These are phyloP conservation scores for Thuja plicata DNA, from an alignment of 83 land plant genomes.

Conservation along the genomic window DNA sequence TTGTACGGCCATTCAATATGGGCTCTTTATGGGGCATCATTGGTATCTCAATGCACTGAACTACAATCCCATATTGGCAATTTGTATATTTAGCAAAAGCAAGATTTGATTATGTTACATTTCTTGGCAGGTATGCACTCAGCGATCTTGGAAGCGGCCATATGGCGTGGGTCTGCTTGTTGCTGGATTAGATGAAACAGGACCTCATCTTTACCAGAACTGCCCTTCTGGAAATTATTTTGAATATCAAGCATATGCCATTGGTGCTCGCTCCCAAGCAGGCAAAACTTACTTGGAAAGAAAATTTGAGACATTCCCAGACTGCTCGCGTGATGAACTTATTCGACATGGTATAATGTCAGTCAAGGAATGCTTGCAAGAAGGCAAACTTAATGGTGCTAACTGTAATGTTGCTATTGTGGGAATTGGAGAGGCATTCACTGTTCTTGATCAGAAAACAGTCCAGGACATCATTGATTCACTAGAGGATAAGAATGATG, in stretches of 20 bases:
- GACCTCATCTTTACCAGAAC: constrained; percentile 91
- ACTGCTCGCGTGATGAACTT: constrained; percentile 72
- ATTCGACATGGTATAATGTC: constrained; percentile 83
- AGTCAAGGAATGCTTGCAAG: constrained; percentile 86
- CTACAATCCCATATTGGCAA: not conserved
- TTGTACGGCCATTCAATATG: not conserved
- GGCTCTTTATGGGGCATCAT: not conserved
- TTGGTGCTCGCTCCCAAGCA: constrained; percentile 93
- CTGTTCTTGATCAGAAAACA: constrained; percentile 56
- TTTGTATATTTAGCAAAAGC: not conserved
- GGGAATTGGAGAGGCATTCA: constrained; percentile 72
- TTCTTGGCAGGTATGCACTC: constrained; percentile 79
- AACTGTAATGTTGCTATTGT: constrained; percentile 81
- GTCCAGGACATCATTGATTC: constrained; percentile 57
- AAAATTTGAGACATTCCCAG: constrained; percentile 63
- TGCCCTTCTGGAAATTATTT: constrained; percentile 95
- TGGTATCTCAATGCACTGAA: not conserved
- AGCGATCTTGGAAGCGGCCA: constrained; percentile 95
- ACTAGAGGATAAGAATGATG: constrained; percentile 58
- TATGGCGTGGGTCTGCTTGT: constrained; percentile 95
- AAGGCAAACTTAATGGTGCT: constrained; percentile 72
- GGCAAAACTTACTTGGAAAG: constrained; percentile 92
- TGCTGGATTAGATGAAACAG: constrained; percentile 84
- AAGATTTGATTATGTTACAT: not conserved
- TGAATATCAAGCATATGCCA: constrained; percentile 93